Evolutionary conservation across 2,329 filamentous ascomycete species (phyloP).

Genomic region (Penicillium crustosum): DNA sequence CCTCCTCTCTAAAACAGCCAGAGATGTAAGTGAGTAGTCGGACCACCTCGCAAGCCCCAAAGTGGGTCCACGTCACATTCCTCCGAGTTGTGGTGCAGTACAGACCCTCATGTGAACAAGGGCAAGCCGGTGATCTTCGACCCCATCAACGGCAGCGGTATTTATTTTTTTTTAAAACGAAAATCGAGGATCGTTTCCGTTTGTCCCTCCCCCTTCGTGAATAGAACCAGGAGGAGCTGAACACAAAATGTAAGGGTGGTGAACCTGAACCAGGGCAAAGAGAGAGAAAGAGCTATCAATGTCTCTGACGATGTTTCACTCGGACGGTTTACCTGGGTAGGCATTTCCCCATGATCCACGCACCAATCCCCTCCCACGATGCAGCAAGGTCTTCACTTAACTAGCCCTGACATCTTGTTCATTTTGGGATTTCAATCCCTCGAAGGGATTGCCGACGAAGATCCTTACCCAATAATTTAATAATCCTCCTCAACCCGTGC

Average conservation of each 20-base stretch:
- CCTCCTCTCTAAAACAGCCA: too few relatives aligned
- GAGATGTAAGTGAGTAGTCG: not conserved
- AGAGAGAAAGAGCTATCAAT: not conserved
- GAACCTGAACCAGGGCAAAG: not conserved
- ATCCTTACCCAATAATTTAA: conserved; percentile 4
- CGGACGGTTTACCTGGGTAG: not conserved
- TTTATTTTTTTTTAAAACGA: too few relatives aligned
- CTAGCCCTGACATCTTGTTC: not conserved
- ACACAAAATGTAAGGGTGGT: conserved; percentile 10
- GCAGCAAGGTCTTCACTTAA: not conserved
- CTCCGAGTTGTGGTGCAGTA: not conserved
- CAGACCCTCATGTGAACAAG: not conserved
- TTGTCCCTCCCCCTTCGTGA: conserved; percentile 1
- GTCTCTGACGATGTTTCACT: conserved; percentile 9
- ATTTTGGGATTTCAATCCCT: not conserved
- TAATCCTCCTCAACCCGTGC: conserved; percentile 11
- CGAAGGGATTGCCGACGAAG: not conserved
- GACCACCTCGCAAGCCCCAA: not conserved
- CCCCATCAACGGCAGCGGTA: not conserved
- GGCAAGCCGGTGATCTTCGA: not conserved
- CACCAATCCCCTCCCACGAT: conserved; percentile 2
- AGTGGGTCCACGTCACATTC: conserved; percentile 10
- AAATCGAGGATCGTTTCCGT: conserved; percentile 1
- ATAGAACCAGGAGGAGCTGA: not conserved
- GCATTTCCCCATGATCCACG: not conserved